These are phyloP conservation scores for Chaetomium fimeti DNA, from an alignment of 495 filamentous ascomycete genomes.

Conservation along the genomic window DNA sequence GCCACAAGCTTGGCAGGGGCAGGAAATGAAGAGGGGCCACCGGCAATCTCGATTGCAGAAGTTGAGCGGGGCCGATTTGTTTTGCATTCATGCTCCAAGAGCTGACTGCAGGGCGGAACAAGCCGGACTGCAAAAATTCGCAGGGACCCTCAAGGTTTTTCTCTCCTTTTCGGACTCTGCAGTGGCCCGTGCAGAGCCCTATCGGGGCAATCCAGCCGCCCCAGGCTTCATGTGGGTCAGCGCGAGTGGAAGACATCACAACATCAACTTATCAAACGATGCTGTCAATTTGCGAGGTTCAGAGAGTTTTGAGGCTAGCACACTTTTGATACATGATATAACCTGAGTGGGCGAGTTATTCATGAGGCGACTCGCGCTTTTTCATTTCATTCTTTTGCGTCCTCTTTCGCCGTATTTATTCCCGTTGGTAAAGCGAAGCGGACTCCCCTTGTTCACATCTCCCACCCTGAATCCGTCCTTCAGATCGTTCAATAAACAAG, in stretches of 20 bases:
- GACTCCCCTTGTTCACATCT: too few species aligned
- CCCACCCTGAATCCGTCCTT: too few species aligned
- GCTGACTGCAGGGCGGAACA: not conserved
- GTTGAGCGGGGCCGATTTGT: conserved; percentile 3
- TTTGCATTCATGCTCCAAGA: conserved; percentile 1
- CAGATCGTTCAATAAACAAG: too few species aligned
- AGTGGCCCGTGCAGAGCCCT: conserved; percentile 7
- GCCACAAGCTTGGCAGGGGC: conserved; percentile 4
- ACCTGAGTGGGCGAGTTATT: too few species aligned
- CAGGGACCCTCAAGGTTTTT: not conserved
- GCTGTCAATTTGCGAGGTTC: too few species aligned
- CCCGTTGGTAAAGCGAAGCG: too few species aligned
- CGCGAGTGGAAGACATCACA: too few species aligned
- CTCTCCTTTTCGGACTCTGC: not conserved
- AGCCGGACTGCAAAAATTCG: not conserved
- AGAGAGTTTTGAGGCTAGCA: too few species aligned
- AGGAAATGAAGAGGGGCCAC: conserved; percentile 17
- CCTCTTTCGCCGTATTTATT: too few species aligned
- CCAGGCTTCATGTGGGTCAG: not conserved
- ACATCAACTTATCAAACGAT: not conserved
- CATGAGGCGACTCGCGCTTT: too few species aligned
- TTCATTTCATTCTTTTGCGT: too few species aligned
- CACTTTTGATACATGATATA: too few species aligned
- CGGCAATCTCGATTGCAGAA: conserved; percentile 17
- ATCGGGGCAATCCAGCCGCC: not conserved